Base-by-base conservation (phyloP, 768 basidiomycete genomes). In the Mycena sanguinolenta region DNA sequence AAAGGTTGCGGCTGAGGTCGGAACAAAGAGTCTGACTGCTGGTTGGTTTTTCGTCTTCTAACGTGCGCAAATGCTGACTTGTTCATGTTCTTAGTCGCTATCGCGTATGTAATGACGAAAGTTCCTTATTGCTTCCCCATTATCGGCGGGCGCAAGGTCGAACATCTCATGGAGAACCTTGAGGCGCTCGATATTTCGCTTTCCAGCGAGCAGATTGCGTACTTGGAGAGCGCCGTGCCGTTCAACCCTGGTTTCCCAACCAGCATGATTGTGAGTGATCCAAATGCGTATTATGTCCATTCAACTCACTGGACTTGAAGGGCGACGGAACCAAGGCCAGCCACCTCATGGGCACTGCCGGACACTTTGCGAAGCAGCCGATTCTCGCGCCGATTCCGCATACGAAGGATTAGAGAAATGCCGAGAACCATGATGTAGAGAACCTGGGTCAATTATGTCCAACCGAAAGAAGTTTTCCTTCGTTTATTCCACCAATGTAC, bases 111-210 rank as follows among this genome's bases (percentile, higher is more conserved):
- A 17, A 17, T 55, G 54, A 17, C 28, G 3, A 55, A 55, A 10
- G 54, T 55, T 6, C 54, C 54, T 3, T 34, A 55, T 19, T 55
- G 54, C 19, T 55, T 55, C 54, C 30, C 54, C 16, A 55, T 55
- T 55, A 17, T 55, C 17, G 54, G 54, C 13, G 54, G 54, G 13
- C 52, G 52, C 27, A 53, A 53, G 23, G 52, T 53, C 52, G 52
- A 53, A 19, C 52, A 53, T 30, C 54, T 55, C 30, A 55, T 34
- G 30, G 16, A 30, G 6, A 55, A 55, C 32, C 14, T 55, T 4
- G 54, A 55, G 19, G 30, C 54, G 16, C 54, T 55, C 19, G 54
- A 55, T 9, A 55, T 55, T 34, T 34, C 54, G 12, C 54, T 55
- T 21, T 55, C 54, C 16, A 32, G 4, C 16, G 54, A 55, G 30